These are phyloP conservation scores for Gyromitra esculenta DNA, from an alignment of 2,329 filamentous ascomycete genomes.

Conservation along the genomic window DNA sequence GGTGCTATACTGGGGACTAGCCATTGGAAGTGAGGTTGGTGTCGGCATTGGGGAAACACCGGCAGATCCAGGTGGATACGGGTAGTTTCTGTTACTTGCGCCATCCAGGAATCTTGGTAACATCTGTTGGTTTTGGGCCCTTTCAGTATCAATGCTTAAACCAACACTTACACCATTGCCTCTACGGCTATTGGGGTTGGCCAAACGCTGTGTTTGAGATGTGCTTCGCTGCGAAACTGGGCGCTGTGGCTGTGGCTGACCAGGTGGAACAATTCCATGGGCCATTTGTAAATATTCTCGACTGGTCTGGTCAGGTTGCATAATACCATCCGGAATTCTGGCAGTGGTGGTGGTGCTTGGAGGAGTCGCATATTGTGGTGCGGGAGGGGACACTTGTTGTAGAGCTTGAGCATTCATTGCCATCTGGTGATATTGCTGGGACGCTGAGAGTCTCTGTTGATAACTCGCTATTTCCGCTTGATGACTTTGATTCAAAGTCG, in stretches of 20 bases:
- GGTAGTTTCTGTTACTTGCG: constrained; percentile 6
- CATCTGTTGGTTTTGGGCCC: constrained; percentile 33
- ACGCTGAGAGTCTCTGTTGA: constrained; percentile 23
- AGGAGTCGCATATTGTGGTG: background rate
- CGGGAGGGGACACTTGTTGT: constrained; percentile 13
- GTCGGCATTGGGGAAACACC: constrained; percentile 41
- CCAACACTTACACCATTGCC: constrained; percentile 3
- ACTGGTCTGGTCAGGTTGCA: constrained; percentile 25
- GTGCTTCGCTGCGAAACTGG: constrained; percentile 9
- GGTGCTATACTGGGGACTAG: constrained; percentile 27
- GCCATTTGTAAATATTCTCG: constrained; percentile 36
- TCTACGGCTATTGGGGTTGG: constrained; percentile 24
- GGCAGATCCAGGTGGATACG: constrained; percentile 22
- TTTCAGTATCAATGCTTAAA: constrained; percentile 45
- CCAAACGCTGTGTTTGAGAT: constrained; percentile 18
- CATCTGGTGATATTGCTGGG: constrained; percentile 41
- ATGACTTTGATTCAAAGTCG: constrained; percentile 19
- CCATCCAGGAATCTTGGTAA: constrained; percentile 9
- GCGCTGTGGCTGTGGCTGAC: constrained; percentile 17
- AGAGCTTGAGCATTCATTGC: constrained; percentile 29
- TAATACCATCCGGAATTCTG: background rate
- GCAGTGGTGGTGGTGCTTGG: background rate
- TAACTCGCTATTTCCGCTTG: constrained; percentile 30
- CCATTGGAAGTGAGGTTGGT: constrained; percentile 35
- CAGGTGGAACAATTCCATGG: background rate